These are phyloP conservation scores for Kodamaea jinghongensis DNA, from an alignment of 805 yeast species.

Conservation along the genomic window DNA sequence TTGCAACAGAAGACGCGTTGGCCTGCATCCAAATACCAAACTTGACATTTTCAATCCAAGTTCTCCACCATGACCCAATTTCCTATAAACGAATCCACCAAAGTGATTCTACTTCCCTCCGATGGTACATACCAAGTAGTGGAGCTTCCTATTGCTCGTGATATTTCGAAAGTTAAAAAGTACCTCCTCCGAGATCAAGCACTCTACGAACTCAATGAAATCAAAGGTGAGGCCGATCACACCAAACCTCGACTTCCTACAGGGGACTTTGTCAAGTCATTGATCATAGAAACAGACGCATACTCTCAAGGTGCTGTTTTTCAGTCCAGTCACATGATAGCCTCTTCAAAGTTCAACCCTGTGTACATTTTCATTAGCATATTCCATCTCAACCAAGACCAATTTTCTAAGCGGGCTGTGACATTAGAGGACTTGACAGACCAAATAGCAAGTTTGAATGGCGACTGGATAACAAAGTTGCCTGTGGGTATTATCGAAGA, in stretches of 20 bases:
- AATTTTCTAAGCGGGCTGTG: slow-evolving; percentile 28
- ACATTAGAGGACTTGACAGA: slow-evolving; percentile 47
- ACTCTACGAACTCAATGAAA: slow-evolving; percentile 7
- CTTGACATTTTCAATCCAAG: neutral
- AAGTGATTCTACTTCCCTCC: slow-evolving; percentile 6
- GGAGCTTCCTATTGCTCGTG: slow-evolving; percentile 3
- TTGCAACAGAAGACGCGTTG: too few species aligned
- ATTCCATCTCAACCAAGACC: slow-evolving; percentile 23
- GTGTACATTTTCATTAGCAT: slow-evolving; percentile 38
- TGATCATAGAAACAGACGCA: slow-evolving; percentile 1
- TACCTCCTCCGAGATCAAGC: slow-evolving; percentile 3
- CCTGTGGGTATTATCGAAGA: slow-evolving; percentile 16
- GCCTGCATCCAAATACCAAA: neutral
- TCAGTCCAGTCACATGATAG: slow-evolving; percentile 39
- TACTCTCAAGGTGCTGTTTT: slow-evolving; percentile 26
- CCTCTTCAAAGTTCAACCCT: slow-evolving; percentile 40
- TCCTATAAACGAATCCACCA: slow-evolving; percentile 5
- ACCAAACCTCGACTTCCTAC: slow-evolving; percentile 1
- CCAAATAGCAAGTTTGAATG: slow-evolving; percentile 24
- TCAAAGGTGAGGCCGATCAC: slow-evolving; percentile 1
- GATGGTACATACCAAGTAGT: neutral
- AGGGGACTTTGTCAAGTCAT: slow-evolving; percentile 6
- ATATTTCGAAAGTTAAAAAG: slow-evolving; percentile 5
- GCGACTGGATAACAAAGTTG: slow-evolving; percentile 25
- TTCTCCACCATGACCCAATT: neutral